phyloP scores from a whole-genome alignment of 2,329 filamentous ascomycete species.

The Escovopsis sp. region DNA sequence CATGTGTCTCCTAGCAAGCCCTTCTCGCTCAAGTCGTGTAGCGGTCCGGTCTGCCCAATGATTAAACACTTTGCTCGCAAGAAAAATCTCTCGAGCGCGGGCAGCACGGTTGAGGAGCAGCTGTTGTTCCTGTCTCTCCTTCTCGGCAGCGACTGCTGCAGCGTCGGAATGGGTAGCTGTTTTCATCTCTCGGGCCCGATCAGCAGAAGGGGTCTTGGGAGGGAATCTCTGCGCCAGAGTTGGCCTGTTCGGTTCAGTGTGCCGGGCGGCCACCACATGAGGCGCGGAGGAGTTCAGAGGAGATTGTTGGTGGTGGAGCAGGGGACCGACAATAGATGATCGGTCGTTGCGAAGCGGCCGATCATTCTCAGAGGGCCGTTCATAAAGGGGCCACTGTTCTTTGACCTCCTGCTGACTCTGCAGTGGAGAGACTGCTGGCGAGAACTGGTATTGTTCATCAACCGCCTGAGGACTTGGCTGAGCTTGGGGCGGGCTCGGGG shows the following conservation, averaged over 20 bases:
- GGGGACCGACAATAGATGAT: no score
- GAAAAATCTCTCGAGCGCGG: conserved; percentile 49
- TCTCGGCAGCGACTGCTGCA: background rate
- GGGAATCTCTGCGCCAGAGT: background rate
- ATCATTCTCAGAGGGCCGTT: no score
- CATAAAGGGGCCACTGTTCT: no score
- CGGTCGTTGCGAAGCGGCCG: no score
- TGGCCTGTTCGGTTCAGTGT: background rate
- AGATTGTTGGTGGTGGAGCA: no score
- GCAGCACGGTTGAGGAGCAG: conserved; percentile 35
- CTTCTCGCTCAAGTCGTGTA: conserved; percentile 51
- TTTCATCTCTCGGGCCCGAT: background rate
- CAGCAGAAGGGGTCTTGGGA: background rate
- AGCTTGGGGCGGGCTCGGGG: background rate
- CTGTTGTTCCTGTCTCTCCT: conserved; percentile 5
- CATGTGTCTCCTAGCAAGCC: conserved; percentile 54
- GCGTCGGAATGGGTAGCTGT: background rate
- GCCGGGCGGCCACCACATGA: background rate
- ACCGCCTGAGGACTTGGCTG: background rate
- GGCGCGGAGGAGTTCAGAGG: no score
- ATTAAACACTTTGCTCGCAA: conserved; percentile 28
- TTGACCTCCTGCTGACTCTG: no score
- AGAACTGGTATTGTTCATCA: no score
- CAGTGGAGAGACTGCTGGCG: no score
- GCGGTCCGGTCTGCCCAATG: conserved; percentile 51